Conservation (phyloP, 2,329 filamentous ascomycete genomes). For the Fusarium acutatum region DNA sequence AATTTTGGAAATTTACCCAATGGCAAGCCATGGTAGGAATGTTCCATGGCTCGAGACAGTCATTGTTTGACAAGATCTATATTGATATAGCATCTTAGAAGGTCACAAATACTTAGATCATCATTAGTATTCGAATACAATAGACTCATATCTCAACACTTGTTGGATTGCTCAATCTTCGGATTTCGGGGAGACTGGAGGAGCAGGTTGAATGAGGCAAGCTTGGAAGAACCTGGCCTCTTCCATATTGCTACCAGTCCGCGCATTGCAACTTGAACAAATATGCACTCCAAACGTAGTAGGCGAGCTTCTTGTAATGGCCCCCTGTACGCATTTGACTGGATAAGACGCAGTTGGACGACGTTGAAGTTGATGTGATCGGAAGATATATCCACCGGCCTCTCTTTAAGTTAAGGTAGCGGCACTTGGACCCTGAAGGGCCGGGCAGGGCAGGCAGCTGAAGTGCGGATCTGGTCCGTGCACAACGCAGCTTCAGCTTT, state of each 20-base stretch:
- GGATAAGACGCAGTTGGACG: too few relatives aligned
- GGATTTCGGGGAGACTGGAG: background rate
- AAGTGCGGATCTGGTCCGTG: background rate
- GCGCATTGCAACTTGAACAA: too few relatives aligned
- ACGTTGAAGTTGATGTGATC: background rate
- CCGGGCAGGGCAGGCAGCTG: background rate
- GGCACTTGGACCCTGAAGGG: background rate
- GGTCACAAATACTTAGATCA: fast-evolving
- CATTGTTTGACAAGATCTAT: background rate
- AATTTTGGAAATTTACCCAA: background rate
- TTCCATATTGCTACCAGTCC: background rate
- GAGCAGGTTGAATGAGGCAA: background rate
- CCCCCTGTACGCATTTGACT: background rate
- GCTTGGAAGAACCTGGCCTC: background rate
- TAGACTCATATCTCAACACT: background rate
- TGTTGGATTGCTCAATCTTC: background rate
- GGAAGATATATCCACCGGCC: background rate
- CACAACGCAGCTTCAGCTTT: background rate
- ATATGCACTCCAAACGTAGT: background rate
- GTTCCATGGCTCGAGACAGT: background rate
- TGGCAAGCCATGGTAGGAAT: background rate
- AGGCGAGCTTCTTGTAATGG: background rate
- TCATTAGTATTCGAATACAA: background rate
- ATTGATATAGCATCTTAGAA: background rate
- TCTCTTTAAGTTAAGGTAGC: too few relatives aligned